Percentiles rank a stretch among this genome's conserved stretches.
Conservation (phyloP, 345 rosid species). For the Gynandropsis gynandra region DNA sequence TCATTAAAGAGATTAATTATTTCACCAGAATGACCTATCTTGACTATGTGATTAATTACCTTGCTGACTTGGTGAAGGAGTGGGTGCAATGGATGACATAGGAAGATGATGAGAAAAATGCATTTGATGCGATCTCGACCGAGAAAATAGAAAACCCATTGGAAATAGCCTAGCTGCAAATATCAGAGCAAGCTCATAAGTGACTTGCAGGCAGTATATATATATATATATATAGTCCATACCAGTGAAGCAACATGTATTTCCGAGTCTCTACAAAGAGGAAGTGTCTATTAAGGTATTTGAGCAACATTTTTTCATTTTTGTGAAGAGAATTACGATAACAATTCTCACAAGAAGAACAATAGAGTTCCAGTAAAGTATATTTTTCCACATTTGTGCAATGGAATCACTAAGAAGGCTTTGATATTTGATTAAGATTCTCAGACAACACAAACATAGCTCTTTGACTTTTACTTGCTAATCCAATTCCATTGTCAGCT, state of each 20-base stretch:
- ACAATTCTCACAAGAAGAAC: too few species aligned
- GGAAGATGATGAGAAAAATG: constrained; percentile 33
- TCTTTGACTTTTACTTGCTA: too few species aligned
- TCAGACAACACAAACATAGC: too few species aligned
- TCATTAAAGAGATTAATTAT: constrained; percentile 16
- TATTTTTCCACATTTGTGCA: too few species aligned
- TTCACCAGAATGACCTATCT: not conserved
- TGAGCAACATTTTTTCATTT: too few species aligned
- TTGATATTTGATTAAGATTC: constrained; percentile 4
- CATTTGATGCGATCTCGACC: constrained; percentile 26
- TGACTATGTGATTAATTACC: constrained; percentile 21
- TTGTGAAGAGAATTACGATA: too few species aligned
- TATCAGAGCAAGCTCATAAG: constrained; percentile 20
- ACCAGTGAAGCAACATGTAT: not conserved
- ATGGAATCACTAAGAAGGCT: too few species aligned
- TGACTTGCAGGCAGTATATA: constrained; percentile 1
- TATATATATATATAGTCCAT: not conserved
- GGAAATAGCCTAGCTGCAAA: constrained; percentile 50
- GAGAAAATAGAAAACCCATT: constrained; percentile 34
- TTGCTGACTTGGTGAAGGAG: constrained; percentile 43
- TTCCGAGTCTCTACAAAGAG: too few species aligned
- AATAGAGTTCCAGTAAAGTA: too few species aligned
- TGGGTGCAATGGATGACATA: constrained; percentile 34
- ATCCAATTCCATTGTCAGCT: constrained; percentile 3
- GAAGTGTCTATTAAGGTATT: not conserved